Base-by-base conservation (phyloP, 1,139 yeast species). In the Arxiozyma heterogenica region DNA sequence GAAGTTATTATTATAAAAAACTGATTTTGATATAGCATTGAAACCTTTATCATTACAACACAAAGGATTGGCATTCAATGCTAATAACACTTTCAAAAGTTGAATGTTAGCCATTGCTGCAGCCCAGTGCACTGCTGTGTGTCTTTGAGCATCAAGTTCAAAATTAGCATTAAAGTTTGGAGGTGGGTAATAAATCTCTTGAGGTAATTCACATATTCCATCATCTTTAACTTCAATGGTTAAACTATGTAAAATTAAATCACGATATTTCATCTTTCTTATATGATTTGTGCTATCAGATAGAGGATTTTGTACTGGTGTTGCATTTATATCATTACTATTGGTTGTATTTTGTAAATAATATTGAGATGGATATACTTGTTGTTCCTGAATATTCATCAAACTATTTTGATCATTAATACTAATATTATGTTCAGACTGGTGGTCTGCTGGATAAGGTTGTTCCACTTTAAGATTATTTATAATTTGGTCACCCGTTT, bases 61-160 rank as follows among this genome's bases (percentile, higher is more conserved):
- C 47, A 85, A 71, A 3, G 93, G 86, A 65, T 87, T 85, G 1
- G 96, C 95, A 11, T 94, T 90, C 22, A 66, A 55, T n/a, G 79
- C 79, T 22, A 90, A 70, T 30, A 93, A 71, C 23, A 88, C 73
- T 61, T 84, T 88, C 53, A 90, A 81, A 68, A 91, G 77, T 48
- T 80, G 80, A 54, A 83, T 73, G 61, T 86, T 84, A 6, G 96
- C 97, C 76, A 93, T 85, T 0, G 98, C 90, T 17, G 95, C 83
- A 0, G 98, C 96, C 98, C 98, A 93, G 68, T 93, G 98, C 59
- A 93, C 77, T 0, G 97, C 90, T 0, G 97, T 87, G 63, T 93
- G 97, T 1, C 97, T 97, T 69, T 93, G 98, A 60, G 88, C 95
- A 65, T 93, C 98, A 50, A 93, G 87, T 11, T 93, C 82, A 59